Conservation (phyloP, 2,329 filamentous ascomycete species). For the Xylaria sp. region DNA sequence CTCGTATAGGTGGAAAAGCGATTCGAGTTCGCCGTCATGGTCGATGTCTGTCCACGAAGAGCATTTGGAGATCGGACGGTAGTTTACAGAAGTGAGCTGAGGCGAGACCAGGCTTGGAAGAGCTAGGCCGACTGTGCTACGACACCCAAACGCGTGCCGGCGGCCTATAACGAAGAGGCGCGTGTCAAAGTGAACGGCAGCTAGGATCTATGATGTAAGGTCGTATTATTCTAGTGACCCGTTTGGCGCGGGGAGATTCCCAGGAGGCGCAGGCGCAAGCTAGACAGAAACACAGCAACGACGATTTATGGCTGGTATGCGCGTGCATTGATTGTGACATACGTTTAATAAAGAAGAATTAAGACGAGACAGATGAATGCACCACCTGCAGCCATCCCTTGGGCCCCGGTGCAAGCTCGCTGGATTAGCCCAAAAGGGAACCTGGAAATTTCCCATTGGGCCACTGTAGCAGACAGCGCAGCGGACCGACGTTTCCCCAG, state of each 20-base stretch:
- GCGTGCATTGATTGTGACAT: constrained; percentile 12
- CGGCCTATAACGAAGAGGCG: constrained; percentile 25
- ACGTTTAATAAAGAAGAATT: constrained; percentile 20
- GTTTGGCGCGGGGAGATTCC: background rate
- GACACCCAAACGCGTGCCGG: constrained; percentile 31
- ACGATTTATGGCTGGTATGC: background rate
- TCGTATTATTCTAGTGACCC: background rate
- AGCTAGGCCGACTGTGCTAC: constrained; percentile 9
- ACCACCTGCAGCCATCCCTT: constrained; percentile 25
- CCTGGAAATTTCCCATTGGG: constrained; percentile 15
- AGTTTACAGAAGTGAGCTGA: background rate
- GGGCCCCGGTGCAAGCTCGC: constrained; percentile 1
- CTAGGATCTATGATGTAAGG: background rate
- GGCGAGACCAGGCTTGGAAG: background rate
- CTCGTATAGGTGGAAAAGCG: constrained; percentile 64
- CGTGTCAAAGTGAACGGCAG: constrained; percentile 16
- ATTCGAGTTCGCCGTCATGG: constrained; percentile 60
- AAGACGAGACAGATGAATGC: constrained; percentile 13
- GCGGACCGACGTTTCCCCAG: constrained; percentile 38
- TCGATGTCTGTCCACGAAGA: constrained; percentile 31
- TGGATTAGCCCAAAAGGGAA: constrained; percentile 14
- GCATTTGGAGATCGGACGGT: constrained; percentile 31
- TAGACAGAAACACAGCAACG: background rate
- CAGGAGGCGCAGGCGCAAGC: background rate
- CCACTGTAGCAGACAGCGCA: constrained; percentile 10